Conservation (phyloP, 208 protist species). For the Acanthamoeba royreba region DNA sequence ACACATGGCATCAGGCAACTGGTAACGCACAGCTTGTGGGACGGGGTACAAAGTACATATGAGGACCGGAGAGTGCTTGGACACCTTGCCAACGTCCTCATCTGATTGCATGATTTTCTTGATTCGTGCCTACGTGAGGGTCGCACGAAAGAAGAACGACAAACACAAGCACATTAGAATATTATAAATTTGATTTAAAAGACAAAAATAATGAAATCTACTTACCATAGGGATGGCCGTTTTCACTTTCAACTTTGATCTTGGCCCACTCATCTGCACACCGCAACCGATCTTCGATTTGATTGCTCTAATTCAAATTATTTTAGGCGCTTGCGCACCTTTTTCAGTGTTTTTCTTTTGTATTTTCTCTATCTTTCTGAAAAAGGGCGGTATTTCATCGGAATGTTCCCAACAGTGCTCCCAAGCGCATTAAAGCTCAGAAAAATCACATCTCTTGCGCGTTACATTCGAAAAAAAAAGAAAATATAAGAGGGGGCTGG, state of each 20-base stretch:
- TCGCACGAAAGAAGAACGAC: too few species aligned
- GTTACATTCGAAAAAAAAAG: too few species aligned
- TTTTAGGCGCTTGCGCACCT: background rate
- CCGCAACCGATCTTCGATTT: background rate
- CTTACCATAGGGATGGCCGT: background rate
- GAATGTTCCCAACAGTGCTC: too few species aligned
- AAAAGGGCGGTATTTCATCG: background rate
- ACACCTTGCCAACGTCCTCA: constrained; percentile 21
- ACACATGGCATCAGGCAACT: background rate
- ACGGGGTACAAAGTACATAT: background rate
- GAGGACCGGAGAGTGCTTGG: constrained; percentile 8
- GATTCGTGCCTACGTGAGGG: constrained; percentile 11
- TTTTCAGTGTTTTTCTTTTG: background rate
- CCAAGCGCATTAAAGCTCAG: too few species aligned
- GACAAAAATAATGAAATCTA: background rate
- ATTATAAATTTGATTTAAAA: background rate
- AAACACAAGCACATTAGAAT: background rate
- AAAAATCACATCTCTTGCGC: too few species aligned
- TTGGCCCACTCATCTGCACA: background rate
- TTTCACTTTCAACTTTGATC: background rate
- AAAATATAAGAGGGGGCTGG: too few species aligned
- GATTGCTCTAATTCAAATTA: background rate
- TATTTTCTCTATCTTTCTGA: background rate
- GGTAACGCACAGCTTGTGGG: background rate
- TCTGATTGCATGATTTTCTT: constrained; percentile 37